Percentiles rank a stretch among this genome's conserved stretches.
Conservation (phyloP, 345 rosid species). For the Microcos paniculata region DNA sequence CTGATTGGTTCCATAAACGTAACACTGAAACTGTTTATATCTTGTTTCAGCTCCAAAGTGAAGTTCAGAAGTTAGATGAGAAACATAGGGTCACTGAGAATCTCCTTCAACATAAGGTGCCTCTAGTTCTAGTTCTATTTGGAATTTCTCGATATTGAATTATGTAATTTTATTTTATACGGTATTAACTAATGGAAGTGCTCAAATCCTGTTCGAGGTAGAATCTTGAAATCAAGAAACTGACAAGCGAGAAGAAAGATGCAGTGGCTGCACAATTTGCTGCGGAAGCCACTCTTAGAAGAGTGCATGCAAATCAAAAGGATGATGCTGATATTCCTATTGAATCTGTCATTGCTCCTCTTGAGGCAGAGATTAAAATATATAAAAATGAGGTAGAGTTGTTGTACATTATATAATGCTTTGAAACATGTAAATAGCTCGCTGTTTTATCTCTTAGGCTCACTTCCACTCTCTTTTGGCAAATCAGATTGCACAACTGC, state of each 20-base stretch:
- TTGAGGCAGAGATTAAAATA: conserved; percentile 79
- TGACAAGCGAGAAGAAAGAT: conserved; percentile 64
- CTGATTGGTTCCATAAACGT: not conserved
- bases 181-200: not conserved
- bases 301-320: conserved; percentile 63
- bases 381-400: conserved; percentile 65
- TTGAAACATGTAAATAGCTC: not conserved
- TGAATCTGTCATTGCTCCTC: conserved; percentile 74
- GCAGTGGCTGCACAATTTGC: conserved; percentile 89
- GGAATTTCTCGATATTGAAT: not conserved
- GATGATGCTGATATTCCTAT: conserved; percentile 67
- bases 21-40: not conserved
- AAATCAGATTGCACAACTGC: conserved; percentile 57
- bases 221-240: conserved; percentile 79
- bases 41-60: conserved; percentile 54
- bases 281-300: conserved; percentile 80
- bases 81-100: conserved; percentile 50
- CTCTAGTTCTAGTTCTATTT: not conserved
- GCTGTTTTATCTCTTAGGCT: not conserved
- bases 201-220: conserved; percentile 26
- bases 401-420: not conserved
- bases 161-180: not conserved
- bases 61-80: conserved; percentile 49
- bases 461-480: not conserved
- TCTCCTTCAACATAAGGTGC: conserved; percentile 65